A percentile compares a stretch with the other conserved stretches of the same genome.
Evolutionary conservation across 768 basidiomycete genomes (phyloP).

Genomic region (Thelephora aurantiotincta): DNA sequence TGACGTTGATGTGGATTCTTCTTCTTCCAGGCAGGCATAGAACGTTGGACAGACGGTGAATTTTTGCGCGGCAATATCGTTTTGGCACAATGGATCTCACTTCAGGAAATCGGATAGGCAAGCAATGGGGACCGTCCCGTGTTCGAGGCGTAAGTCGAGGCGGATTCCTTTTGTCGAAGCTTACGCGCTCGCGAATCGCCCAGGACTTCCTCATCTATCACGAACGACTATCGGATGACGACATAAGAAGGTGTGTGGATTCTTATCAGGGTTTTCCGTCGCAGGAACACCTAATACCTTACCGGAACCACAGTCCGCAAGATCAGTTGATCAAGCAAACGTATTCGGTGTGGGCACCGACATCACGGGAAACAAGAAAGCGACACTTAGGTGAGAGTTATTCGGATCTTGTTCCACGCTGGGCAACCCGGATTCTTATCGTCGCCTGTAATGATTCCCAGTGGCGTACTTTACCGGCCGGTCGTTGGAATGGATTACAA

Average conservation of each 20-base stretch:
- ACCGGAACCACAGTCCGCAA: background rate
- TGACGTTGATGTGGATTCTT: background rate
- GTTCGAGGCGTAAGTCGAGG: conserved; percentile 49
- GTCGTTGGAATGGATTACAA: conserved; percentile 15
- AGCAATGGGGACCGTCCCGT: conserved; percentile 64
- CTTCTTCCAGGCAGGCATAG: conserved; percentile 47
- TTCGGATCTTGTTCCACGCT: background rate
- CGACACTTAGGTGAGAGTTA: conserved; percentile 57
- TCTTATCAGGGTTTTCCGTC: conserved; percentile 8
- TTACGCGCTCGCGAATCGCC: conserved; percentile 1
- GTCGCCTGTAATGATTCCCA: conserved; percentile 7
- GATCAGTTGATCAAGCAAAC: conserved; percentile 64
- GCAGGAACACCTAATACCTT: too few relatives aligned
- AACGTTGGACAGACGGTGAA: conserved; percentile 62
- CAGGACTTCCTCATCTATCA: conserved; percentile 73
- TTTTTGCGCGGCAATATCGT: too few relatives aligned
- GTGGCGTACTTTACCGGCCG: conserved; percentile 25
- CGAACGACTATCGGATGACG: conserved; percentile 35
- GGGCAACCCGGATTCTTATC: background rate
- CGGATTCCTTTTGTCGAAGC: background rate
- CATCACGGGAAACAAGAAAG: conserved; percentile 49
- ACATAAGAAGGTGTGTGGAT: conserved; percentile 6
- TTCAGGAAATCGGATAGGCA: conserved; percentile 1
- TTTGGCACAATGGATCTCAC: conserved; percentile 19
- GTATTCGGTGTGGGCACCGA: conserved; percentile 67